Evolutionary conservation across 306 rosid species (phyloP), one percentile per base, ranked within the genome.

Genomic region (Malus asiatica): DNA sequence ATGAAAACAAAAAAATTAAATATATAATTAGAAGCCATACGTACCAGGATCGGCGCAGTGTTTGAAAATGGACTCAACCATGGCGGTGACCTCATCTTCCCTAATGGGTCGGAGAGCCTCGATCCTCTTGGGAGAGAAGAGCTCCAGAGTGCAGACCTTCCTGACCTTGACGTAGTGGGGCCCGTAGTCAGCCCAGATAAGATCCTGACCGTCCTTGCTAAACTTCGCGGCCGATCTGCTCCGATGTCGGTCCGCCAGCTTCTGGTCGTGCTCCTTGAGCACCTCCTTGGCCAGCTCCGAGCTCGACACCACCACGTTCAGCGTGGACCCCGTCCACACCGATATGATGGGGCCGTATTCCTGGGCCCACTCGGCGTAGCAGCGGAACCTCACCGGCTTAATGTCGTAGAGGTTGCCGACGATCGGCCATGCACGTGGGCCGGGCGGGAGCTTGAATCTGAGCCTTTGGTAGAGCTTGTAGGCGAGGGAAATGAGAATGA

Each of bases 171-270:
- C 98, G 22, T 94, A 94, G 76, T 94, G 98, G 0, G 98, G 93
- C 0, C 98, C 98, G 68, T 91, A 94, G 45, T 94, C 98, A 1
- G 98, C 98, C 98, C 97, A 94, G 11, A 94, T 94, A 0, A 94
- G 90, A 64, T 94, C 98, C 82, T 83, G 63, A 2, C 97, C 98
- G 66, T 91, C 93, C 42, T 89, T 73, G 80, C 97, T 94, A n/a
- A 94, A 88, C 78, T 78, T 89, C 1, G 96, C 97, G 0, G 96
- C 88, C 5, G 97, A 88, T 42, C 98, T 76, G 64, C 73, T 94
- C 63, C 97, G 69, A n/a, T 89, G 91, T 8, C 98, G 74, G 45
- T 94, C 90, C 0, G 97, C 95, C 18, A 94, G 71, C 1, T 85
- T 87, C 83, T 91, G 94, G 38, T 94, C 98, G 0, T 90, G 76